These are phyloP conservation scores for Jatropha curcas DNA, from an alignment of 345 rosid species.

Conservation along the genomic window DNA sequence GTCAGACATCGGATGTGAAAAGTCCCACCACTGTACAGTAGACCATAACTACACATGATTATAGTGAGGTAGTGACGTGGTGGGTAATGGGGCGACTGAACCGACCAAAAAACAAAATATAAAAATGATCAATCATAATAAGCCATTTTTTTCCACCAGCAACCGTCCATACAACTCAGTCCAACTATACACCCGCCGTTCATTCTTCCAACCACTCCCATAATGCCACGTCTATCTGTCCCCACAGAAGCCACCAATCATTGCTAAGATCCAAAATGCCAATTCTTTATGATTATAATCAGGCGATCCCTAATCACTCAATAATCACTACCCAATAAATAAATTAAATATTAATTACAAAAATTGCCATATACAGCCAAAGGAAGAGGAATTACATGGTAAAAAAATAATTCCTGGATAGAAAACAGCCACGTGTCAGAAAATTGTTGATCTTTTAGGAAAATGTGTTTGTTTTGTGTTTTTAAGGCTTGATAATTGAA, in stretches of 20 bases:
- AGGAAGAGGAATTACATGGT: neutral
- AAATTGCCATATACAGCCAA: neutral
- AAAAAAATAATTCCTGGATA: neutral
- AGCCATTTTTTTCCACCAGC: neutral
- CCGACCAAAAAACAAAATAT: conserved; percentile 20
- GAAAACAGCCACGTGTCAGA: conserved; percentile 14
- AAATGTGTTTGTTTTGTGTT: neutral
- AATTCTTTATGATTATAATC: too few relatives aligned
- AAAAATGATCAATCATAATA: neutral
- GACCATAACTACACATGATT: neutral
- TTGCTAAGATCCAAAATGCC: neutral
- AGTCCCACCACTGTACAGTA: neutral
- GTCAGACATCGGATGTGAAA: neutral
- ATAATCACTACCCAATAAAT: neutral
- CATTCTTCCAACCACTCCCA: conserved; percentile 16
- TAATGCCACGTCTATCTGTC: conserved; percentile 23
- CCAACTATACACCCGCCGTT: conserved; percentile 19
- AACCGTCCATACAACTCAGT: conserved; percentile 38
- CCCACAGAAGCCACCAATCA: conserved; percentile 23
- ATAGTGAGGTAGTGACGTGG: neutral
- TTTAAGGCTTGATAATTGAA: neutral
- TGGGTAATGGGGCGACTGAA: neutral
- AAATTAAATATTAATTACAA: too few relatives aligned
- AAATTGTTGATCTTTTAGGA: neutral
- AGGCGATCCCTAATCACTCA: neutral